A percentile compares a stretch with the other conserved stretches of the same genome.
Evolutionary conservation across 495 filamentous ascomycete genomes (phyloP).

Genomic region (Amorphotheca resinae): DNA sequence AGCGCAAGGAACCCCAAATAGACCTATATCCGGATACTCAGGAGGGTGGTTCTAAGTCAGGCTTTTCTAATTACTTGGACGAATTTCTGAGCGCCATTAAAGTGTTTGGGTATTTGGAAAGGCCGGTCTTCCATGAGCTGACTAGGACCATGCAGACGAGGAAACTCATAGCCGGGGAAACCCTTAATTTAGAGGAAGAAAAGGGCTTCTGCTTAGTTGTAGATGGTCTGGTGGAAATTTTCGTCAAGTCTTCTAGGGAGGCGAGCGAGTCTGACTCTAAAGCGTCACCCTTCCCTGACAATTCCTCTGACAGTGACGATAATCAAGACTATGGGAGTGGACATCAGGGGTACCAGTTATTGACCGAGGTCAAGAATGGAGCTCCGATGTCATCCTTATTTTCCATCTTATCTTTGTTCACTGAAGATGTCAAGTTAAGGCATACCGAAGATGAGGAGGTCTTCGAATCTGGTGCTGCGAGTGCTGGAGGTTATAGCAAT

Average conservation of each 20-base stretch:
- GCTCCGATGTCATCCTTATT: conserved; percentile 98
- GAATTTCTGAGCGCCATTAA: conserved; percentile 99
- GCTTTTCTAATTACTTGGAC: conserved; percentile 87
- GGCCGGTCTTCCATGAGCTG: conserved; percentile 93
- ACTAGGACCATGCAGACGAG: conserved; percentile 96
- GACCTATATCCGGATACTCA: conserved; percentile 89
- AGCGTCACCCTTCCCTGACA: conserved; percentile 13
- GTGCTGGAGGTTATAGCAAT: conserved; percentile 2
- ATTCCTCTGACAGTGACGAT: conserved; percentile 20
- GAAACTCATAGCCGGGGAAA: conserved; percentile 92
- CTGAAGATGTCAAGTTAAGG: conserved; percentile 78
- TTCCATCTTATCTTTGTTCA: conserved; percentile 92
- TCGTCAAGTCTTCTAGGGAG: conserved; percentile 78
- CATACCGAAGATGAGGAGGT: conserved; percentile 47
- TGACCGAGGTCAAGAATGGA: conserved; percentile 96
- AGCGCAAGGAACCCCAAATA: conserved; percentile 88
- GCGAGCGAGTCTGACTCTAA: conserved; percentile 27
- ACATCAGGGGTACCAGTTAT: conserved; percentile 75
- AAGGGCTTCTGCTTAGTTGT: conserved; percentile 97
- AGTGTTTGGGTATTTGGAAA: conserved; percentile 93
- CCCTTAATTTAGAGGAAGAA: conserved; percentile 86
- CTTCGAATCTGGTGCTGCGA: conserved; percentile 11
- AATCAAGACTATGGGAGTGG: conserved; percentile 24
- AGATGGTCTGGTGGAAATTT: conserved; percentile 93
- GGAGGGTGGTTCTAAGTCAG: conserved; percentile 80